Evolutionary conservation across 2,329 filamentous ascomycete species (phyloP).

Genomic region (Diaporthe amygdali): DNA sequence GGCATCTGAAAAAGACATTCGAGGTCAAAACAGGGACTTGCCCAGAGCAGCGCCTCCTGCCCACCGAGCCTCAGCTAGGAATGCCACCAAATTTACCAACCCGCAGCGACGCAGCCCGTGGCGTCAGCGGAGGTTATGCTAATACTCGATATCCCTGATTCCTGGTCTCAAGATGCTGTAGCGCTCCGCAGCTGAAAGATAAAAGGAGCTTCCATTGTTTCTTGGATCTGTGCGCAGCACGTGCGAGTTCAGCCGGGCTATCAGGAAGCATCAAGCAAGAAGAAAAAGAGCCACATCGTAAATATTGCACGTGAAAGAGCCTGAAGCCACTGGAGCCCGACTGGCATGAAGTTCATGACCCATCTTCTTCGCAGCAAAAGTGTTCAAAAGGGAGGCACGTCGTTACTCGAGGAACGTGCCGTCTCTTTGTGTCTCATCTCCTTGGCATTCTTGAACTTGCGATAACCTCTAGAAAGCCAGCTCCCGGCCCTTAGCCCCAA

Average conservation of each 20-base stretch:
- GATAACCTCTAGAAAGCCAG: neutral
- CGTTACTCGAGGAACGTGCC: neutral
- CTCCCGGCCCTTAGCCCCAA: no score
- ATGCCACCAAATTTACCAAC: neutral
- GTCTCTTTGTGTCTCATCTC: neutral
- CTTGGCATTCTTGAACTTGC: neutral
- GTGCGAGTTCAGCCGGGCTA: neutral
- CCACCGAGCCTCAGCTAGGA: neutral
- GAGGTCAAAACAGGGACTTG: no score
- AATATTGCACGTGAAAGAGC: neutral
- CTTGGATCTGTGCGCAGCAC: neutral
- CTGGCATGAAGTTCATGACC: neutral
- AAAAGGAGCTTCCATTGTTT: neutral
- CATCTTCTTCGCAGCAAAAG: neutral
- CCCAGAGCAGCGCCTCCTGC: neutral
- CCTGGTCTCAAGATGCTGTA: neutral
- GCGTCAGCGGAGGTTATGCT: neutral
- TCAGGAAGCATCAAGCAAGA: neutral
- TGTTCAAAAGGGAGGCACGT: neutral
- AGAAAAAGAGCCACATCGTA: no score
- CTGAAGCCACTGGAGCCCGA: neutral
- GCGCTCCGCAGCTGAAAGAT: neutral
- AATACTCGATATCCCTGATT: neutral
- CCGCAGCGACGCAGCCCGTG: neutral
- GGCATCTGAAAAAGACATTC: neutral